Conservation (phyloP, 768 basidiomycete genomes). For the Serendipita sp. region DNA sequence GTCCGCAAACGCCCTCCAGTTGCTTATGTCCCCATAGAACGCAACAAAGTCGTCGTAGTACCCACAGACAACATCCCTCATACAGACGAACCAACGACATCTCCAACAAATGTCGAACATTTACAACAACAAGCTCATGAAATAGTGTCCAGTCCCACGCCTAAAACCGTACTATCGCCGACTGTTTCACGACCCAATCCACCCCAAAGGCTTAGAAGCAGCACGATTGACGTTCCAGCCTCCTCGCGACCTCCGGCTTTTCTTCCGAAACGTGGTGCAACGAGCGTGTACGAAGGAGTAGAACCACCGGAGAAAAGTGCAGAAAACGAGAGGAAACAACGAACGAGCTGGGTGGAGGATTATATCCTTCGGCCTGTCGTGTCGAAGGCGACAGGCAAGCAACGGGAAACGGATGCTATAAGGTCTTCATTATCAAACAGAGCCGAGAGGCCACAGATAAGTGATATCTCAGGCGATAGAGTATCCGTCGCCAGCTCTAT, state of each 20-base stretch:
- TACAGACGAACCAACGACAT: neutral
- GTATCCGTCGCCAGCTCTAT: neutral
- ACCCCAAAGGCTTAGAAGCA: neutral
- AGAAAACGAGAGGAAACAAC: neutral
- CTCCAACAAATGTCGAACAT: neutral
- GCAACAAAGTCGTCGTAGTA: slow-evolving; percentile 5
- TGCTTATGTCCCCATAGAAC: neutral
- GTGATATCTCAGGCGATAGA: neutral
- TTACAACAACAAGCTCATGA: neutral
- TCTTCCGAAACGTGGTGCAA: neutral
- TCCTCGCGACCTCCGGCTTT: neutral
- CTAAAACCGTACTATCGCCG: neutral
- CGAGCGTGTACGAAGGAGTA: neutral
- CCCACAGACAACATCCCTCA: neutral
- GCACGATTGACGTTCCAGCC: neutral
- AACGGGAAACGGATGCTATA: neutral
- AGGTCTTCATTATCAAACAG: neutral
- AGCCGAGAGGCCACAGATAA: neutral
- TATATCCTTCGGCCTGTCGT: neutral
- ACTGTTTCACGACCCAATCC: neutral
- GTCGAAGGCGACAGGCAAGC: neutral
- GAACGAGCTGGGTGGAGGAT: neutral
- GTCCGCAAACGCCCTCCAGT: neutral
- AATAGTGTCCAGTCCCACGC: neutral
- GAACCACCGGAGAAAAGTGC: neutral